phyloP scores from a whole-genome alignment of 208 protist species.

The Acanthamoeba quina region DNA sequence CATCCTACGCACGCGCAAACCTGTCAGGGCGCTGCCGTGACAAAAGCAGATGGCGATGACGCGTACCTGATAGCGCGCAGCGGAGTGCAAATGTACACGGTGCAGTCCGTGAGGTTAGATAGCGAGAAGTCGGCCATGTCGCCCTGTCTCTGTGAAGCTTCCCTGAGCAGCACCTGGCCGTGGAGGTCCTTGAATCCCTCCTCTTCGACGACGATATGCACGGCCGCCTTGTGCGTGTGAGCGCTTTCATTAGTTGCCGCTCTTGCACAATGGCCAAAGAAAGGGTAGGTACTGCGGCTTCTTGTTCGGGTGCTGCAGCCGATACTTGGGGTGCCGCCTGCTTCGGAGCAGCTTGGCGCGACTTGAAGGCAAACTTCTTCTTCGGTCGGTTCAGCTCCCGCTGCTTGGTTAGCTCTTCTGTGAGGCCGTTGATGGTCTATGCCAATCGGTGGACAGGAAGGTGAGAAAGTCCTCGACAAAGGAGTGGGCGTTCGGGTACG shows the following conservation, averaged over 20 bases:
- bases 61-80: not conserved
- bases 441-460: not conserved
- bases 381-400: not conserved
- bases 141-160: not conserved
- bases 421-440: conserved; percentile 24
- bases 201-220: not conserved
- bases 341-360: not conserved
- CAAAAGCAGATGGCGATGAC: not conserved
- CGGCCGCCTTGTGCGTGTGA: not conserved
- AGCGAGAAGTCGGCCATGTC: conserved; percentile 1
- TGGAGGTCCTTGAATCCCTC: not conserved
- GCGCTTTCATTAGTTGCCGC: not conserved
- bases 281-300: not conserved
- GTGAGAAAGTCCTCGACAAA: not conserved
- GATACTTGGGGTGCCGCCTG: not conserved
- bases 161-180: not conserved
- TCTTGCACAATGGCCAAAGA: not conserved
- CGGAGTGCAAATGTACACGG: not conserved
- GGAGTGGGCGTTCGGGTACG: not conserved
- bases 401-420: conserved; percentile 12
- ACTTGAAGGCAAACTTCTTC: conserved; percentile 53
- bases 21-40: not conserved
- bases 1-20: not conserved
- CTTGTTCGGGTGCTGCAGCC: not conserved
- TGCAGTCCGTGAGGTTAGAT: not conserved